Conservation (phyloP, 2,329 filamentous ascomycete genomes). For the Talaromyces funiculosus region DNA sequence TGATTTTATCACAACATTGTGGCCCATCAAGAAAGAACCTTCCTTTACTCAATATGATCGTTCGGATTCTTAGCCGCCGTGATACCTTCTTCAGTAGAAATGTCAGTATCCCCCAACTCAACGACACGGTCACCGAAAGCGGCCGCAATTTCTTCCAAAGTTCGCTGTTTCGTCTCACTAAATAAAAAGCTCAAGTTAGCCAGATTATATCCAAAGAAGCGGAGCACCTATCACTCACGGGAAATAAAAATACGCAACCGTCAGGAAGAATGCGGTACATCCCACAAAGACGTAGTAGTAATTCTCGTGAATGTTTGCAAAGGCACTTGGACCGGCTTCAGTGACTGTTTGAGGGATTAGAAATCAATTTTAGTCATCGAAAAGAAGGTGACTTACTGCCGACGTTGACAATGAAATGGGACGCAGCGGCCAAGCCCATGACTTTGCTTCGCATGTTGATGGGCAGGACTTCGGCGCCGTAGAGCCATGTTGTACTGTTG, state of each 20-base stretch:
- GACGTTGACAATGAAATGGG: conserved; percentile 53
- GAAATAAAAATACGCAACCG: conserved; percentile 51
- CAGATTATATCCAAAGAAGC: neutral
- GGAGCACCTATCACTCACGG: conserved; percentile 35
- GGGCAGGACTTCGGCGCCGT: conserved; percentile 52
- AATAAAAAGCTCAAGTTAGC: neutral
- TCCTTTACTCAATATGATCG: conserved; percentile 4
- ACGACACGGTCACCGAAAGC: conserved; percentile 46
- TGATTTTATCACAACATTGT: neutral
- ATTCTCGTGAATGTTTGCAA: conserved; percentile 53
- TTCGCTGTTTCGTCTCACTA: conserved; percentile 45
- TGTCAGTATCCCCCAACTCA: conserved; percentile 12
- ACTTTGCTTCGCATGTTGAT: conserved; percentile 50
- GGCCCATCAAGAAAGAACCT: neutral
- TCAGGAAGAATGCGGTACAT: conserved; percentile 49
- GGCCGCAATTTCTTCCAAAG: conserved; percentile 46
- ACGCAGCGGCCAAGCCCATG: conserved; percentile 51
- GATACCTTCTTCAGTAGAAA: conserved; percentile 14
- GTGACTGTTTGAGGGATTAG: conserved; percentile 32
- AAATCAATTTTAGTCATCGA: neutral
- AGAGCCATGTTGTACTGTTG: conserved; percentile 52
- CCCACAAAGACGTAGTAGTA: conserved; percentile 57
- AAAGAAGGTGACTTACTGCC: conserved; percentile 26
- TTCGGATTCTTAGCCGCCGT: conserved; percentile 12
- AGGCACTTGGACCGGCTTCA: conserved; percentile 52